Base-by-base conservation (phyloP, 2,329 filamentous ascomycete species). In the Aspergillus floridensis region DNA sequence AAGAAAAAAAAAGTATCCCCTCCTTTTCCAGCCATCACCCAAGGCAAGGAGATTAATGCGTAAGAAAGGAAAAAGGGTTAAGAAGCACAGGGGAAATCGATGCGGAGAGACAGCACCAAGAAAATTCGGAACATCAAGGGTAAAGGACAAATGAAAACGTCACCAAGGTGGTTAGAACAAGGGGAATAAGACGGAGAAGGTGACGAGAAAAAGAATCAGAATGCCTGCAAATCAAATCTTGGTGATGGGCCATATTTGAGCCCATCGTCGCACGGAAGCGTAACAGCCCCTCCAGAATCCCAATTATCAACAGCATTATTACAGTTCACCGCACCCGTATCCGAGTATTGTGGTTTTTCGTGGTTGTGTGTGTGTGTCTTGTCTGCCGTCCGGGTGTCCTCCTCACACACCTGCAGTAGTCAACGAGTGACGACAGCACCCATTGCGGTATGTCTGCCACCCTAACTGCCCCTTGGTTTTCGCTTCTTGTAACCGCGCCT, bases 41-140 rank as follows among this genome's bases (percentile, higher is more conserved):
- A 59, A 60, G 63, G 64, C 48, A 64, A 57, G 61, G 61, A 66
- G 61, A 67, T 61, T 61, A 59, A 66, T 67, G 64, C 67, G 61
- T 58, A 56, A 66, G 58, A 63, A 61, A 71, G 68, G 68, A 72
- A 71, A 71, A 65, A 60, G 67, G 70, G 67, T 71, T 67, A 65
- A 66, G 70, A 66, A 65, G 68, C 59, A 64, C 64, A 67, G 66
- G 69, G 70, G 65, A 63, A 59, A 59, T 41, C 55, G 31, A 48
- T 53, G 58, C 57, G 60, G 63, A 55, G 58, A 61, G 59, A 59
- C 46, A 41, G 54, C 56, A 41, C 32, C 21, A 51, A 10, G 47
- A 46, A 52, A n/a, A 46, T 38, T 29, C 16, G 10, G 47, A 10
- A 55, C 32, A 47, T 29, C 2, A 16, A 51, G 44, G 24, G 49